Evolutionary conservation across 2,329 filamentous ascomycete species (phyloP).

Genomic region (Calonectria crousiana): DNA sequence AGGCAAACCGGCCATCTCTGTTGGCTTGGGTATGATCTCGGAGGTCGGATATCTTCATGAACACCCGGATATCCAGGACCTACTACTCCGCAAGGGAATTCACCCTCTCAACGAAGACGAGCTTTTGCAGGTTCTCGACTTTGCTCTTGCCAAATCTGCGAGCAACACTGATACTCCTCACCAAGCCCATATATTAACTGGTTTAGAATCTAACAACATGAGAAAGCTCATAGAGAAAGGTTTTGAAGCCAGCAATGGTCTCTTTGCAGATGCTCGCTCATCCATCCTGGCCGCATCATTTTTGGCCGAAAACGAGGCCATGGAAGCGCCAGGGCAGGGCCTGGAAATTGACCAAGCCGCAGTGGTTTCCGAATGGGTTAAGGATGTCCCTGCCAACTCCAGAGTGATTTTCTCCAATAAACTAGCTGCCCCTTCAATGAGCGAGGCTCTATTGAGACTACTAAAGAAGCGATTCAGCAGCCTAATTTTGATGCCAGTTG

Average conservation of each 20-base stretch:
- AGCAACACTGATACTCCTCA: not conserved
- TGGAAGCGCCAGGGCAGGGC: not conserved
- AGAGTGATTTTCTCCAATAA: not conserved
- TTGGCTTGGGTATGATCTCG: slow-evolving; percentile 33
- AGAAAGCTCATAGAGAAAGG: not conserved
- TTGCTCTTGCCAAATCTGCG: not conserved
- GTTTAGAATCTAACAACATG: slow-evolving; percentile 4
- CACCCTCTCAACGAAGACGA: not conserved
- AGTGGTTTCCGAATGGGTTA: not conserved
- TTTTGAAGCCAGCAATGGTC: not conserved
- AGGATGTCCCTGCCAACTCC: not conserved
- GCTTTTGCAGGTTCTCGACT: not conserved
- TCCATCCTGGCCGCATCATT: not conserved
- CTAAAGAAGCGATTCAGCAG: not conserved
- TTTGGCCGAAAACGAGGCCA: not conserved
- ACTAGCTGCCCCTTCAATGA: not conserved
- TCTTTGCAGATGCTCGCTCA: not conserved
- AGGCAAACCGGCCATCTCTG: slow-evolving; percentile 6
- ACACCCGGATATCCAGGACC: not conserved
- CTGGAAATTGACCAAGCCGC: not conserved
- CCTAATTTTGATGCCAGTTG: not conserved
- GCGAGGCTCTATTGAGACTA: not conserved
- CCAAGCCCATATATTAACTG: not conserved
- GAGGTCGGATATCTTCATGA: slow-evolving; percentile 27
- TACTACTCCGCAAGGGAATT: not conserved